Percentiles rank a stretch among this genome's conserved stretches.
These are phyloP conservation scores for Solanum hybrid DNA, from an alignment of 305 asterid species.

Conservation along the genomic window DNA sequence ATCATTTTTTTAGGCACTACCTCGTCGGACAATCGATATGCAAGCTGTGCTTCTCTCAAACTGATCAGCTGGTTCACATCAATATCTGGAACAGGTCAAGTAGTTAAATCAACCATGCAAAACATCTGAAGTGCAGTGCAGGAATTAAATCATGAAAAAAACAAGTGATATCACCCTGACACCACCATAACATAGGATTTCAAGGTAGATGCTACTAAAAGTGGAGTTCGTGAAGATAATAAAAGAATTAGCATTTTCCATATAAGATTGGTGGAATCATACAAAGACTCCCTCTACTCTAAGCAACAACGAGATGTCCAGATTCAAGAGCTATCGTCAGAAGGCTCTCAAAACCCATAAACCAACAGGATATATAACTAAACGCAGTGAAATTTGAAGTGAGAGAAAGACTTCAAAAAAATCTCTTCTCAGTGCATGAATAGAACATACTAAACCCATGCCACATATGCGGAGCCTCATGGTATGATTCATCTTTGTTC, in stretches of 20 bases:
- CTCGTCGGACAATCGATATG: conserved; percentile 82
- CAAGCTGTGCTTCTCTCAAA: conserved; percentile 85
- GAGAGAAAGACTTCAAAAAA: background rate
- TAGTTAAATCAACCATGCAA: background rate
- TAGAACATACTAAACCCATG: background rate
- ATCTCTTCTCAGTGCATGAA: background rate
- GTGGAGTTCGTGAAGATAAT: background rate
- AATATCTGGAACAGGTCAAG: conserved; percentile 42
- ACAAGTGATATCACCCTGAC: background rate
- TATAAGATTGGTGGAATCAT: background rate
- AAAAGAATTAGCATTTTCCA: background rate
- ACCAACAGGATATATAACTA: background rate
- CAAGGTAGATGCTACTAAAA: background rate
- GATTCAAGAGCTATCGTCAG: background rate
- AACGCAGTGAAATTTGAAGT: background rate
- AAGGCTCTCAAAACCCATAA: background rate
- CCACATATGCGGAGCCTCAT: background rate
- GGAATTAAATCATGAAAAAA: conserved; percentile 3
- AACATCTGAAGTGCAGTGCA: background rate
- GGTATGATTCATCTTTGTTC: background rate
- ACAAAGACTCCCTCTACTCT: background rate
- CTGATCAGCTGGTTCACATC: conserved; percentile 58
- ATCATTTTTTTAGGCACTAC: conserved; percentile 33
- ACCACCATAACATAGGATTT: background rate
- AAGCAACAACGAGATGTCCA: background rate